A percentile compares a stretch with the other conserved stretches of the same genome.
Conservation (phyloP, 352 stramenopile species). For the Pythium apleroticum region DNA sequence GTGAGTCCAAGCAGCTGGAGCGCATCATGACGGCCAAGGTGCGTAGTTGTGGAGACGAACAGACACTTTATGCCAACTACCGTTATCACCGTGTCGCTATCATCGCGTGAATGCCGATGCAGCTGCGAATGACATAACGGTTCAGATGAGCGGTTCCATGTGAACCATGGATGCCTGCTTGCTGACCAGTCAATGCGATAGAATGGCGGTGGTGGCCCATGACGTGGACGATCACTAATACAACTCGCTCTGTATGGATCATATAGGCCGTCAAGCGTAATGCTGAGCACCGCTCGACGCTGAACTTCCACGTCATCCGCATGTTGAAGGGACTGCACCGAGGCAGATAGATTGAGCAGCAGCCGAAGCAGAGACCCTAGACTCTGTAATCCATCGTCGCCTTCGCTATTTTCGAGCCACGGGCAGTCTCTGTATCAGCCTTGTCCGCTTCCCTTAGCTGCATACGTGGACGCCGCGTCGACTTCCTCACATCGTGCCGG, state of each 20-base stretch:
- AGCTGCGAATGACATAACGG: not conserved
- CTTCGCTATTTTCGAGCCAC: conserved; percentile 1
- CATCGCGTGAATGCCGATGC: not conserved
- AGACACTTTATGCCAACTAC: not conserved
- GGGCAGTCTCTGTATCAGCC: not conserved
- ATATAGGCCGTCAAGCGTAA: conserved; percentile 53
- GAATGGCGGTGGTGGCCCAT: not conserved
- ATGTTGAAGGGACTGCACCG: conserved; percentile 79
- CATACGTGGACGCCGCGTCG: not conserved
- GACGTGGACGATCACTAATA: not conserved
- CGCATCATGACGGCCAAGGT: conserved; percentile 78
- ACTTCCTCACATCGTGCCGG: no score
- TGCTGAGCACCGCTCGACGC: conserved; percentile 75
- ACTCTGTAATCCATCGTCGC: conserved; percentile 2
- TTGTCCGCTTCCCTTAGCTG: not conserved
- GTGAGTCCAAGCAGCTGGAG: conserved; percentile 76
- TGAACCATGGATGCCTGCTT: not conserved
- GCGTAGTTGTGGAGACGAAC: not conserved
- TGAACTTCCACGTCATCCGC: conserved; percentile 89
- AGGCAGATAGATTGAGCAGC: conserved; percentile 27
- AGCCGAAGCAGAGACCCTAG: conserved; percentile 1
- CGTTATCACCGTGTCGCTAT: not conserved
- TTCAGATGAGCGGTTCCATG: not conserved
- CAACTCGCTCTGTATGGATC: conserved; percentile 2
- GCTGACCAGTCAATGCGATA: not conserved